Base-by-base conservation (phyloP, 2,329 filamentous ascomycete genomes). In the Hypoxylon sp. region DNA sequence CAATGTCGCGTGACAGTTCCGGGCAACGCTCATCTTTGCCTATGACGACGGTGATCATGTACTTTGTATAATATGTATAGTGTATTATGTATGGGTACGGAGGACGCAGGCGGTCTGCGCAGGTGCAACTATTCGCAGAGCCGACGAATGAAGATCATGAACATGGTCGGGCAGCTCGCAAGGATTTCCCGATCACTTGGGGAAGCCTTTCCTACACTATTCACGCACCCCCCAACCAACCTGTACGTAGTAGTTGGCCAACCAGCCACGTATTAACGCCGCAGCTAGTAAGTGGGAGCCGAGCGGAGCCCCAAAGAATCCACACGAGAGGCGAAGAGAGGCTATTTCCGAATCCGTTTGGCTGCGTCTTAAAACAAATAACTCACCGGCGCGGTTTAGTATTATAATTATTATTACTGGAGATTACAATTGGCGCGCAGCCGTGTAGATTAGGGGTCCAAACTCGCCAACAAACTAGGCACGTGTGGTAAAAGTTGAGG, bases 1-100 rank as follows among this genome's bases (percentile, higher is more conserved):
- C 33, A 57, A 57, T 68, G 68, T 70, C 68, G 68, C 68, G 68
- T 70, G 68, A 70, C 68, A 64, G 33, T 68, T 66, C 51, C 37
- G 51, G 51, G 62, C 53, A 63, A 68, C 68, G 65, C 65, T 57
- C 65, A 54, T 63, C 61, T 67, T 65, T 54, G 55, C 48, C 52
- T 31, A 57, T 54, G 56, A 19, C 50, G 54, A 60, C 19, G 60
- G 17, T 1, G 24, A 42, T 67, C 54, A 37, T 54, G 46, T 65
- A 42, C 3, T 19, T 5, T 46, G 51, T 61, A 37, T n/a, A 11
- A 6, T 31, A 13, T 37, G 51, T 61, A 37, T n/a, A 11, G 29
- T 31, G 13, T 37, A 37, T 17, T 10, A 46, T 47, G 50, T 47
- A 50, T 48, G 47, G 6, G 31, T 9, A 39, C 52, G 24, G 52